These are phyloP conservation scores for Leccinum olivaceopallidum DNA, from an alignment of 768 basidiomycete genomes.

Conservation along the genomic window DNA sequence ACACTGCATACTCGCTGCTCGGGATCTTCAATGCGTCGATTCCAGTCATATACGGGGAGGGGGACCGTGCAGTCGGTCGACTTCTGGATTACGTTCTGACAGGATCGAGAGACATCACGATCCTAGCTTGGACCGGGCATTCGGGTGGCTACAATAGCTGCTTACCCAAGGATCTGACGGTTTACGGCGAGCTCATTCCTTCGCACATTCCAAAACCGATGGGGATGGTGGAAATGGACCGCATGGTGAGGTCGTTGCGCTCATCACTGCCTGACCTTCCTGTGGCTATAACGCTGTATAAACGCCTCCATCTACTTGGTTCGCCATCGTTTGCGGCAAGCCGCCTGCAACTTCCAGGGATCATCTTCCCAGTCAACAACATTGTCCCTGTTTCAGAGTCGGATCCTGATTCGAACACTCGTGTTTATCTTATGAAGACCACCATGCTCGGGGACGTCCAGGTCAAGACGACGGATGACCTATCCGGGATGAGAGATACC, in stretches of 20 bases:
- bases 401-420: neutral
- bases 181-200: neutral
- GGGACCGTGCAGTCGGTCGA: neutral
- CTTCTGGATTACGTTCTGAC: neutral
- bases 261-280: neutral
- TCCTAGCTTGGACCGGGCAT: neutral
- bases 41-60: neutral
- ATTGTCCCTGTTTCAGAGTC: neutral
- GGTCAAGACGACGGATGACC: neutral
- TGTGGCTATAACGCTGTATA: neutral
- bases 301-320: neutral
- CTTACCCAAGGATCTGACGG: neutral
- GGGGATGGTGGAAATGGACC: neutral
- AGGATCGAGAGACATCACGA: neutral
- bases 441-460: neutral
- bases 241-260: neutral
- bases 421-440: neutral
- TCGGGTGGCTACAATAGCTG: neutral
- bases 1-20: neutral
- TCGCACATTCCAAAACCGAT: neutral
- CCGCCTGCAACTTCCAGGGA: neutral
- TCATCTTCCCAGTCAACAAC: neutral
- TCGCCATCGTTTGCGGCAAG: neutral
- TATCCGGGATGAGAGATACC: neutral
- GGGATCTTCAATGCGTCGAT: neutral